A percentile compares a stretch with the other conserved stretches of the same genome.
phyloP scores from a whole-genome alignment of 805 yeast genomes.

The Cyberlindnera subsufficiens region DNA sequence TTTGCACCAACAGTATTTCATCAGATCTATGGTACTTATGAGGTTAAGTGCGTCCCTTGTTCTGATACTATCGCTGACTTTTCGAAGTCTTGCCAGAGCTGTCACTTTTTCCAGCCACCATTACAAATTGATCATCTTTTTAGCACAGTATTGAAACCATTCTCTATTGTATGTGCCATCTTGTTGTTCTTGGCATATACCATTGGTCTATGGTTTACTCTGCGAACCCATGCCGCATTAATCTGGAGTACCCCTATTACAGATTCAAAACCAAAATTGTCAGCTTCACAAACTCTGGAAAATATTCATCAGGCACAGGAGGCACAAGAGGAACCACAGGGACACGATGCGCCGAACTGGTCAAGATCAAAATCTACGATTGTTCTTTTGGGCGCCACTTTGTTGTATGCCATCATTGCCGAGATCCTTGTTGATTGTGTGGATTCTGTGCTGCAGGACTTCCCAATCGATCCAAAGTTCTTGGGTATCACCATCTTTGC shows the following conservation, averaged over 20 bases:
- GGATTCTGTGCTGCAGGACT: constrained; percentile 72
- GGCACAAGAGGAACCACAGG: constrained; percentile 30
- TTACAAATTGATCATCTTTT: constrained; percentile 66
- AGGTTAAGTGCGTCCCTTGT: constrained; percentile 64
- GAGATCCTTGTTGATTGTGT: constrained; percentile 91
- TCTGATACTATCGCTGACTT: constrained; percentile 4
- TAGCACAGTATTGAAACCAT: constrained; percentile 67
- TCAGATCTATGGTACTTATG: constrained; percentile 85
- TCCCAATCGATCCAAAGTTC: constrained; percentile 85
- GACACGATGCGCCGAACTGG: constrained; percentile 98
- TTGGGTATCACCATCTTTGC: constrained; percentile 94
- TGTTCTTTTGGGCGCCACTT: constrained; percentile 76
- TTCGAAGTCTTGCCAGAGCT: constrained; percentile 49
- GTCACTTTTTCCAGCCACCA: constrained; percentile 76
- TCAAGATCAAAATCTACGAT: constrained; percentile 76
- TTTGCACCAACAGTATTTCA: constrained; percentile 88
- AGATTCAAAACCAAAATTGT: constrained; percentile 20
- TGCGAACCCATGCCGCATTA: constrained; percentile 92
- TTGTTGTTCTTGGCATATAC: constrained; percentile 78
- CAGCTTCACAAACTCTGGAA: constrained; percentile 9
- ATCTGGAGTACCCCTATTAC: constrained; percentile 78
- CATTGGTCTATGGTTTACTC: constrained; percentile 87
- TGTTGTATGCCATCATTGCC: constrained; percentile 88
- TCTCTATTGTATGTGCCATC: constrained; percentile 72
- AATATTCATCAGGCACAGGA: constrained; percentile 8